Conservation (phyloP, 208 protist genomes). For the Leishmania braziliensis region DNA sequence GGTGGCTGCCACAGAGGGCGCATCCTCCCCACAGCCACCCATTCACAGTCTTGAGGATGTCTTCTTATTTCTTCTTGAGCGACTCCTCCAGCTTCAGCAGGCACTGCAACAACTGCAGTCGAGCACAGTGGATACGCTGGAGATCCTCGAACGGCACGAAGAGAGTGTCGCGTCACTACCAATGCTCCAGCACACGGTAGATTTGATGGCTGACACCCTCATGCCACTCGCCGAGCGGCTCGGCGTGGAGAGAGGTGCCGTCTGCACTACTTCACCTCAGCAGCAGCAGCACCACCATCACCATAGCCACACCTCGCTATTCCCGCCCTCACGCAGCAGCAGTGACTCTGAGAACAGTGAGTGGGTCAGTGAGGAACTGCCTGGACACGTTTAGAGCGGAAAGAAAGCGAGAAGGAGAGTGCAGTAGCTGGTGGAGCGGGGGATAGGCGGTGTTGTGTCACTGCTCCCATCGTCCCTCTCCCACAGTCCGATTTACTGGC, state of each 20-base stretch:
- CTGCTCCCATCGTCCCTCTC: not conserved
- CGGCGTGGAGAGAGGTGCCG: slow-evolving; percentile 33
- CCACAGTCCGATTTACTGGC: no score
- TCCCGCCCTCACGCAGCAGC: slow-evolving; percentile 7
- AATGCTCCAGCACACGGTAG: slow-evolving; percentile 41
- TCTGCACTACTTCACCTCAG: slow-evolving; percentile 25
- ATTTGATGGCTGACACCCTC: slow-evolving; percentile 33
- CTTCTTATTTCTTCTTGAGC: slow-evolving; percentile 59
- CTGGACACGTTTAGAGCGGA: not conserved
- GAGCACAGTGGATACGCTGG: slow-evolving; percentile 60
- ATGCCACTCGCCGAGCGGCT: slow-evolving; percentile 33
- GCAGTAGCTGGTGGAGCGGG: not conserved
- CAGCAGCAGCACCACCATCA: not conserved
- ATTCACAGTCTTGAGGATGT: slow-evolving; percentile 58
- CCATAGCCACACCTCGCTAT: slow-evolving; percentile 1
- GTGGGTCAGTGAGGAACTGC: not conserved
- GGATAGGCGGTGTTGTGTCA: not conserved
- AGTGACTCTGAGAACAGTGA: not conserved
- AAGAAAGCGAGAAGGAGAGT: not conserved
- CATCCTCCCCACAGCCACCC: not conserved
- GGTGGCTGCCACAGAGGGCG: not conserved
- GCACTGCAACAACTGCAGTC: slow-evolving; percentile 51
- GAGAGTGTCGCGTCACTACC: slow-evolving; percentile 44
- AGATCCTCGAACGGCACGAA: slow-evolving; percentile 78
- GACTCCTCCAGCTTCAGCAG: slow-evolving; percentile 40